phyloP scores from a whole-genome alignment of 768 basidiomycete species.

The Amanita phalloides region DNA sequence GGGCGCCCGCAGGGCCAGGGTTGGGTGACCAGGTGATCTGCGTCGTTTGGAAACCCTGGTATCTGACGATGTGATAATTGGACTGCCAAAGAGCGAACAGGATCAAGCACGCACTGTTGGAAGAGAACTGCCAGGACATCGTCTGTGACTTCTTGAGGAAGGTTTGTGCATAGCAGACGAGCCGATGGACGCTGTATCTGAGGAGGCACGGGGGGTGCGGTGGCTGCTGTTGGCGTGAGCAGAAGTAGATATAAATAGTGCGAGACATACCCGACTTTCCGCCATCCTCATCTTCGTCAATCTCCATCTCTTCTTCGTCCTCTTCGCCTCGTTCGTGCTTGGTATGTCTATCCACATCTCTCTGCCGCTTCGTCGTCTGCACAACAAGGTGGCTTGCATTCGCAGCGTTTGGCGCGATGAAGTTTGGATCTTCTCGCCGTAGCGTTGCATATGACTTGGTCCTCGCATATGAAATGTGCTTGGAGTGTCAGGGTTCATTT shows the following conservation, averaged over 20 bases:
- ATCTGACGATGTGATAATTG: slow-evolving; percentile 32
- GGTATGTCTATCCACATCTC: slow-evolving; percentile 45
- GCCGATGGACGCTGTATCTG: slow-evolving; percentile 45
- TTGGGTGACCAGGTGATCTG: slow-evolving; percentile 61
- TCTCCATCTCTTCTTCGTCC: slow-evolving; percentile 90
- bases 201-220: slow-evolving; percentile 30
- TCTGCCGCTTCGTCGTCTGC: slow-evolving; percentile 51
- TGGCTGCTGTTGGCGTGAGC: slow-evolving; percentile 19
- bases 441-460: slow-evolving; percentile 80
- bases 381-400: slow-evolving; percentile 40
- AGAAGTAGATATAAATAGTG: slow-evolving; percentile 18
- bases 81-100: neutral
- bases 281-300: slow-evolving; percentile 78
- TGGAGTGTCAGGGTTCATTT: slow-evolving; percentile 6
- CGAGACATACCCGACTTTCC: slow-evolving; percentile 36
- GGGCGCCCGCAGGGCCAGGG: slow-evolving; percentile 51
- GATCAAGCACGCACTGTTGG: slow-evolving; percentile 62
- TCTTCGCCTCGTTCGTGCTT: slow-evolving; percentile 66
- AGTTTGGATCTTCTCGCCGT: slow-evolving; percentile 69
- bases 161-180: slow-evolving; percentile 69
- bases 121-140: slow-evolving; percentile 81
- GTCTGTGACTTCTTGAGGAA: slow-evolving; percentile 85
- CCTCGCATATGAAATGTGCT: slow-evolving; percentile 92
- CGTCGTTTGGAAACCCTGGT: slow-evolving; percentile 71
- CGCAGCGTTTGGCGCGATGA: slow-evolving; percentile 60